Percentiles rank a stretch among this genome's conserved stretches.
phyloP scores from a whole-genome alignment of 1,139 yeast species.

The Diutina mesorugosa region DNA sequence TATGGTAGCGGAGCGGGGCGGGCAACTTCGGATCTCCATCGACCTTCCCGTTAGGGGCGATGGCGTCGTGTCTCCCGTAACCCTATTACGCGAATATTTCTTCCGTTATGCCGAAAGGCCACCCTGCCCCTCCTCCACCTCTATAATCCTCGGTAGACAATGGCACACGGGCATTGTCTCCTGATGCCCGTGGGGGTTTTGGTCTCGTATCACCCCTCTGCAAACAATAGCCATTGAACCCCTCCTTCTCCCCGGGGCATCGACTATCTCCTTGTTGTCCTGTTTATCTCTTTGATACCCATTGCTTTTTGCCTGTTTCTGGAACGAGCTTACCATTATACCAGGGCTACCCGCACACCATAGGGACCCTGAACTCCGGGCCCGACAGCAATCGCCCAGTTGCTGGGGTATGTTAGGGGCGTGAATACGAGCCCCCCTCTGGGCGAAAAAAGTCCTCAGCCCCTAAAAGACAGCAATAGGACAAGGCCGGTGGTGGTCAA shows the following conservation, averaged over 20 bases:
- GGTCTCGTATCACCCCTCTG: background rate
- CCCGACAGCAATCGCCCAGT: no score
- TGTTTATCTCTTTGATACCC: background rate
- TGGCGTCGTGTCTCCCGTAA: no score
- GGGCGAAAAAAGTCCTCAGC: no score
- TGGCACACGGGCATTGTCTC: background rate
- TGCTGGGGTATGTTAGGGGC: no score
- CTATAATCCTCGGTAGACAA: background rate
- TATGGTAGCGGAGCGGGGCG: background rate
- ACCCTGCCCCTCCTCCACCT: background rate
- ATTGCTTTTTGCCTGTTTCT: background rate
- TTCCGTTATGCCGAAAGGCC: background rate
- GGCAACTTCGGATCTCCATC: background rate
- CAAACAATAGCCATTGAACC: background rate
- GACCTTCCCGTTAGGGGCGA: background rate
- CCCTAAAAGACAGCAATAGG: no score
- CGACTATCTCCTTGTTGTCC: background rate
- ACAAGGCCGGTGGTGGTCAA: no score
- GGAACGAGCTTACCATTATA: no score
- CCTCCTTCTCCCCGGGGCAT: no score
- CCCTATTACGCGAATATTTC: background rate
- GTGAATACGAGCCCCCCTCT: no score
- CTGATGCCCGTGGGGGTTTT: background rate
- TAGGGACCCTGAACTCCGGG: background rate
- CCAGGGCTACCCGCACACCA: background rate